These are phyloP conservation scores for Hibiscus tridactylites DNA, from an alignment of 345 rosid species.

Conservation along the genomic window DNA sequence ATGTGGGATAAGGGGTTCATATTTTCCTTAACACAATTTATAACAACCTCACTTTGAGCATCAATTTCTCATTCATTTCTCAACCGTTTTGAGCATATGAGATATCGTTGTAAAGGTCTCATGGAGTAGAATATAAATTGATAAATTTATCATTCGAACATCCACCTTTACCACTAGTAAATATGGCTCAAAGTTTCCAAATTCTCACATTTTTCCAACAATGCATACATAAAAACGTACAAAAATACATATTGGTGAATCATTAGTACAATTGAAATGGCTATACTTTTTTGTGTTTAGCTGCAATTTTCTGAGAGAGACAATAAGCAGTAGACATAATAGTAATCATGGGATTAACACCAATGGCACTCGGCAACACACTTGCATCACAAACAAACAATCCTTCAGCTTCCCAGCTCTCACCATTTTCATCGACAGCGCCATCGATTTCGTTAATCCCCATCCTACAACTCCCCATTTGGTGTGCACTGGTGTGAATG, in stretches of 20 bases:
- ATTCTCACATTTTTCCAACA: too few relatives aligned
- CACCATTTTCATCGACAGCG: neutral
- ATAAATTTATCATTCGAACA: too few relatives aligned
- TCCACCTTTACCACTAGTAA: too few relatives aligned
- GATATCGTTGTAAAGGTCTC: too few relatives aligned
- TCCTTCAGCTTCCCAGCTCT: neutral
- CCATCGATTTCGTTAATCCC: constrained; percentile 17
- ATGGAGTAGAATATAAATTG: too few relatives aligned
- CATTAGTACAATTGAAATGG: neutral
- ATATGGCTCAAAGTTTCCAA: too few relatives aligned
- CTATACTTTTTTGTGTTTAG: constrained; percentile 19
- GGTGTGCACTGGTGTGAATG: constrained; percentile 6
- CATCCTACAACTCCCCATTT: constrained; percentile 29
- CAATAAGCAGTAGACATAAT: neutral
- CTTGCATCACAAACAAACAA: neutral
- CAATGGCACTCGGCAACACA: neutral
- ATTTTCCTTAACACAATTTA: too few relatives aligned
- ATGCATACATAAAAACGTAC: neutral
- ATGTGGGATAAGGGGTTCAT: too few relatives aligned
- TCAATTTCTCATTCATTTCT: too few relatives aligned
- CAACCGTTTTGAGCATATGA: too few relatives aligned
- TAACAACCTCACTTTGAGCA: too few relatives aligned
- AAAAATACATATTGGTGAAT: neutral
- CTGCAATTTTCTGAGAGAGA: neutral
- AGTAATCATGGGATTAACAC: neutral